Evolutionary conservation across 148 eudicot genomes (phyloP).

Genomic region (Simmondsia chinensis): DNA sequence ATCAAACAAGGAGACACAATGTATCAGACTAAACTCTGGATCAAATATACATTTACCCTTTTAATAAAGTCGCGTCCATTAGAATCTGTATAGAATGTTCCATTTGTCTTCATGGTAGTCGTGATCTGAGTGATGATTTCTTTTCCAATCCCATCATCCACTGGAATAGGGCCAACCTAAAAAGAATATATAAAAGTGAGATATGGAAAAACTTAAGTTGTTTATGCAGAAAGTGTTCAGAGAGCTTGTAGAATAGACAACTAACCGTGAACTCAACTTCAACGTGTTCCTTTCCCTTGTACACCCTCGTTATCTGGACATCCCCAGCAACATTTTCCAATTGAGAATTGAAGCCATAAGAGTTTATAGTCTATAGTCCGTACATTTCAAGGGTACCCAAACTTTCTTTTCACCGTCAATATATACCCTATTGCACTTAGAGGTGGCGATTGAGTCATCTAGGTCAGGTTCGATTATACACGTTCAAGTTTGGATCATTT

Average conservation of each 20-base stretch:
- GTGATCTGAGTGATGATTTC: conserved; percentile 49
- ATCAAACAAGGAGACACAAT: not conserved
- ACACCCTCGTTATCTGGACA: conserved; percentile 65
- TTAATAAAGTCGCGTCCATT: conserved; percentile 68
- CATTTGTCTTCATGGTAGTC: conserved; percentile 48
- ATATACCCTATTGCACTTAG: too few species aligned
- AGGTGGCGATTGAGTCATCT: too few species aligned
- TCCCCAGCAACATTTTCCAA: conserved; percentile 1
- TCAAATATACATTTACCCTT: conserved; percentile 39
- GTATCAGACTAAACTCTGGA: not conserved
- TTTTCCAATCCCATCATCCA: conserved; percentile 61
- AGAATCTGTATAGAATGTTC: conserved; percentile 69
- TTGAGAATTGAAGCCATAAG: not conserved
- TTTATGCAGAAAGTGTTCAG: not conserved
- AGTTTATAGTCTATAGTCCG: too few species aligned
- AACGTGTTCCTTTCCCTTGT: conserved; percentile 65
- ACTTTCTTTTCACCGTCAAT: too few species aligned
- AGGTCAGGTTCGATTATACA: too few species aligned
- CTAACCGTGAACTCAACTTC: conserved; percentile 69
- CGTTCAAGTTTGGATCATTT: not conserved
- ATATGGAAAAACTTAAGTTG: conserved; percentile 1
- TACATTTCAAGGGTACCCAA: too few species aligned
- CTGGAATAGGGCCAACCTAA: conserved; percentile 75
- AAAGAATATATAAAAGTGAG: conserved; percentile 11
- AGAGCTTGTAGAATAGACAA: conserved; percentile 10